Base-by-base conservation (phyloP, 257 asterid species). In the Rhazya stricta region DNA sequence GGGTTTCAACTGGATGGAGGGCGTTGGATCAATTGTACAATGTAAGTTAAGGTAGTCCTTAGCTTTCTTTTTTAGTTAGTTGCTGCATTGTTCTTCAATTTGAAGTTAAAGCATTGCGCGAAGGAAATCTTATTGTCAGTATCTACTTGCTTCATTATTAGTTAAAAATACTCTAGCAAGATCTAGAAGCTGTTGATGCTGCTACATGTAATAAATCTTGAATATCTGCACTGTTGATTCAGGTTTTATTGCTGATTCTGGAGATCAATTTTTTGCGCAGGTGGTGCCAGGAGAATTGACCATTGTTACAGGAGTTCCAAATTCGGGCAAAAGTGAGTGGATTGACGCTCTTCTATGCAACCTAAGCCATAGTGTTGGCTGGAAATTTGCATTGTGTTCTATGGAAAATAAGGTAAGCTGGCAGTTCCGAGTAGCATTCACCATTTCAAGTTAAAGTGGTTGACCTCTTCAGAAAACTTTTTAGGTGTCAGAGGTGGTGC, bases 291-390 rank as follows among this genome's bases (percentile, higher is more conserved):
- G 99, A 60, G 99, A 95, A 84, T 80, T 95, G 84, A 92, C 98
- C 67, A 78, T 95, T 75, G 93, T 95, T 66, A 92, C 99, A 34
- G 99, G 99, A 77, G 96, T 95, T 76, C 99, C 99, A 32, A 95
- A 95, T 89, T 95, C 99, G 16, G 99, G 98, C 78, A 95, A 95
- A 92, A 92, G 99, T 79, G 99, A 95, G 82, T 95, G 99, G 99
- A 95, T 95, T 79, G 98, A 95, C 83, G 97, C 99, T 80, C 96
- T 95, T 70, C 57, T 95, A 75, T 89, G 96, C 91, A 95, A 95
- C 82, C 96, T 95, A 79, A 95, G 92, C 79, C 91, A 72, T 48
- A 87, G 81, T 69, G 96, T 83, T 76, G 97, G 97, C 72, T 95
- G 98, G 98, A 95, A 89, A 86, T 95, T 95, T 80, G 98, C 90